Conservation (phyloP, 257 asterid genomes). For the Primulina huaijiensis region DNA sequence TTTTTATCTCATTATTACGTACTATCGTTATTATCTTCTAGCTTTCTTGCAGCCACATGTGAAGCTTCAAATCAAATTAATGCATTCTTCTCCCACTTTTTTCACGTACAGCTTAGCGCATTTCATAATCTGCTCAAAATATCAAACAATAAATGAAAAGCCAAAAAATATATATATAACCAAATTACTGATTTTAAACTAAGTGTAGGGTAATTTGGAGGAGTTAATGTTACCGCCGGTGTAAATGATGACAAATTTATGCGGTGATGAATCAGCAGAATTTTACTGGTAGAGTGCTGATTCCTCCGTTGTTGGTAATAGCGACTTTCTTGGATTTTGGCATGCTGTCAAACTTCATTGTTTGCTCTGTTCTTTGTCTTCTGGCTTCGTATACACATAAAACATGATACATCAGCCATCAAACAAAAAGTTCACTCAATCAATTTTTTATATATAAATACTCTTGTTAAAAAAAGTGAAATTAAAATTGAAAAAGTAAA, state of each 20-base stretch:
- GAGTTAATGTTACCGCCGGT: conserved; percentile 5
- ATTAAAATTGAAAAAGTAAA: too few species aligned
- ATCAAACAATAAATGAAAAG: neutral
- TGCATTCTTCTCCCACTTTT: conserved; percentile 5
- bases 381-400: conserved; percentile 27
- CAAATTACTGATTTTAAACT: too few species aligned
- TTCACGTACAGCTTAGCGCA: neutral
- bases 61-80: conserved; percentile 9
- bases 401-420: neutral
- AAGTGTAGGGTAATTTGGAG: neutral
- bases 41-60: conserved; percentile 1
- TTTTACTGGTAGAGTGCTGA: conserved; percentile 27
- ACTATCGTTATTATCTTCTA: too few species aligned
- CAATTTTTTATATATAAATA: too few species aligned
- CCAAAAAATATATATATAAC: neutral
- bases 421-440: neutral
- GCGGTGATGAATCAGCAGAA: conserved; percentile 20
- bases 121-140: conserved; percentile 12
- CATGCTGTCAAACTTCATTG: conserved; percentile 19
- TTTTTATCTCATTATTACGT: conserved; percentile 12
- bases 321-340: conserved; percentile 23
- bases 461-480: too few species aligned
- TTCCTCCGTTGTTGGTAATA: conserved; percentile 31
- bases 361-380: conserved; percentile 29
- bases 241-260: neutral